Percentiles rank a stretch among this genome's conserved stretches.
phyloP scores from a whole-genome alignment of 139 green algal genomes.

The Chlamydomonas applanata region DNA sequence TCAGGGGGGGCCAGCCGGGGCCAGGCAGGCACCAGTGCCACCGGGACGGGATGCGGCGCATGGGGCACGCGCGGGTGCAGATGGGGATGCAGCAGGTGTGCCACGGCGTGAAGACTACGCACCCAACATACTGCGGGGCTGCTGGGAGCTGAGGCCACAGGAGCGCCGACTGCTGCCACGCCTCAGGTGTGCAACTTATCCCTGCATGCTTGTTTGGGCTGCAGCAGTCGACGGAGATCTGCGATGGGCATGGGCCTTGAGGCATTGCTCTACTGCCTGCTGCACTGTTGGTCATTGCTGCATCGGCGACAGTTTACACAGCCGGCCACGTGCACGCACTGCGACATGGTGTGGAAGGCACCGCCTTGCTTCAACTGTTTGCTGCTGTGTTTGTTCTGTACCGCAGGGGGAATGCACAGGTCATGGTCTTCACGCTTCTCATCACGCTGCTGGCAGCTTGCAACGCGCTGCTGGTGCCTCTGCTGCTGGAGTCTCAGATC shows the following conservation, averaged over 20 bases:
- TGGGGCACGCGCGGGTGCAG: not conserved
- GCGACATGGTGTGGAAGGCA: no score
- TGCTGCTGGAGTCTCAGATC: conserved; percentile 57
- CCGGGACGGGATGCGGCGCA: not conserved
- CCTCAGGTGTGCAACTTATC: conserved; percentile 50
- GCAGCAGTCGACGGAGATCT: no score
- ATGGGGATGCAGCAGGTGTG: not conserved
- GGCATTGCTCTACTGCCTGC: no score
- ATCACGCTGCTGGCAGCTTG: conserved; percentile 54
- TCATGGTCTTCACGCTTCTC: conserved; percentile 49
- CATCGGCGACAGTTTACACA: no score
- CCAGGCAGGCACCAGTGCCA: not conserved
- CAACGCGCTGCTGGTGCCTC: conserved; percentile 68
- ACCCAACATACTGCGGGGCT: conserved; percentile 69
- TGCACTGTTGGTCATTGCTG: no score
- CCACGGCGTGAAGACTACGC: conserved; percentile 45
- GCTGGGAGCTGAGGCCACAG: conserved; percentile 52
- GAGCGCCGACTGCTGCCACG: conserved; percentile 54
- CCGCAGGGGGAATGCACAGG: conserved; percentile 59
- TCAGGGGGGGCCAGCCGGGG: not conserved
- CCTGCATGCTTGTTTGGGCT: no score
- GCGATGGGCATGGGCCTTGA: no score
- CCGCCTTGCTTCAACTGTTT: no score
- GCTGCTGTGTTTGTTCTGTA: no score
- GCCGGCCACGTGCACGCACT: no score